These are phyloP conservation scores for Blastomyces parvus DNA, from an alignment of 2,329 filamentous ascomycete genomes.

Conservation along the genomic window DNA sequence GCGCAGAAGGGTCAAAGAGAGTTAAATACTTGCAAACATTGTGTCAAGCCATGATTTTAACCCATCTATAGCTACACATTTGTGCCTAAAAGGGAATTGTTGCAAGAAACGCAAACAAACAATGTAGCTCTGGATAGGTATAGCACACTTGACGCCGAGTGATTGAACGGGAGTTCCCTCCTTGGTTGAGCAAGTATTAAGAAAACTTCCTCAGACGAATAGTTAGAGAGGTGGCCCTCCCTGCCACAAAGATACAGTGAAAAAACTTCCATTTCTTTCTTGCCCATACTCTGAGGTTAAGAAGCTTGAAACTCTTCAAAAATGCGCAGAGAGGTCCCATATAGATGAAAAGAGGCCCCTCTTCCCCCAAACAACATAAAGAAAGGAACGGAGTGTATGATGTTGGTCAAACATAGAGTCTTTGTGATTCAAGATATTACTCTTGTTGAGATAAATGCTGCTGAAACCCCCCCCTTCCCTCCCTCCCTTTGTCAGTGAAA, in stretches of 20 bases:
- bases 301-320: background rate
- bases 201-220: background rate
- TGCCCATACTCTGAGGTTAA: background rate
- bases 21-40: background rate
- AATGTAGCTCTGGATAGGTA: background rate
- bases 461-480: background rate
- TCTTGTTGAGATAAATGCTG: background rate
- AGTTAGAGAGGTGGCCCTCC: background rate
- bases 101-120: background rate
- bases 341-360: background rate
- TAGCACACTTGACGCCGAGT: background rate
- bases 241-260: background rate
- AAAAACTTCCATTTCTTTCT: background rate
- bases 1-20: background rate
- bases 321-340: background rate
- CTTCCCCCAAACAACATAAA: background rate
- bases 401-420: background rate
- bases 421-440: background rate
- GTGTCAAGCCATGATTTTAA: background rate
- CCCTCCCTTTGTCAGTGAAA: background rate
- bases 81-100: background rate
- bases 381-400: background rate
- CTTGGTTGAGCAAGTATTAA: background rate
- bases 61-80: background rate
- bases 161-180: background rate